Base-by-base conservation (phyloP, 2,329 filamentous ascomycete species). In the Capronia americana region DNA sequence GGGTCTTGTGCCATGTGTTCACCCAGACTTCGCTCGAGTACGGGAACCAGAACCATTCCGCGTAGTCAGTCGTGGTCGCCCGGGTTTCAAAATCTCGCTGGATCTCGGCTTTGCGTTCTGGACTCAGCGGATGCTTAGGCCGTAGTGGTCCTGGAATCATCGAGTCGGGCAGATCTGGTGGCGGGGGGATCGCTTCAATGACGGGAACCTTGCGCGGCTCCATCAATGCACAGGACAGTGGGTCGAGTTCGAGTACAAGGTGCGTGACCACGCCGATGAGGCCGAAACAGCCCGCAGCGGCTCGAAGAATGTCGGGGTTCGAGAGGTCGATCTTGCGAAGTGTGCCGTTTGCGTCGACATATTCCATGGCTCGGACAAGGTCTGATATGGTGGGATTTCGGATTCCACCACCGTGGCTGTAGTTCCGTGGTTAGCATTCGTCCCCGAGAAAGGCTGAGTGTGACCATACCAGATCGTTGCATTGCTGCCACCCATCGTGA, bases 31-130 rank as follows among this genome's bases (percentile, higher is more conserved):
- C 75, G 57, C 79, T 75, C 23, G 79, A 78, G 62, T 81, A 82
- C 0, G 82, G 78, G 66, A 84, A 84, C 82, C 82, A 84, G 69
- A 84, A 84, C 80, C 80, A 84, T 68, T 84, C 82, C 24, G 75
- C 73, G 62, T 84, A 84, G 67, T 81, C 83, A 57, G 79, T 76
- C 32, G 79, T 76, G 0, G 71, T 71, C 14, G 80, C 80, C 2
- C 76, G 73, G 1, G 73, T 67, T 64, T 81, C 76, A 64, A 83
- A 84, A 1, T 81, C 79, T 1, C 69, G 67, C 10, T 70, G 68
- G 20, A 70, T 64, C 54, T 70, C 57, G n/a, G 68, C 68, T 28
- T 62, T 66, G 8, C 68, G 65, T 44, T 67, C 65, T 6, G 63
- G 12, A 14, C 50, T 68, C 23, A 70, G 50, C 6, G 68, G 64